phyloP scores from a whole-genome alignment of 371 early-diverging fungal genomes.

The Amoeboaphelidium protococcarum region DNA sequence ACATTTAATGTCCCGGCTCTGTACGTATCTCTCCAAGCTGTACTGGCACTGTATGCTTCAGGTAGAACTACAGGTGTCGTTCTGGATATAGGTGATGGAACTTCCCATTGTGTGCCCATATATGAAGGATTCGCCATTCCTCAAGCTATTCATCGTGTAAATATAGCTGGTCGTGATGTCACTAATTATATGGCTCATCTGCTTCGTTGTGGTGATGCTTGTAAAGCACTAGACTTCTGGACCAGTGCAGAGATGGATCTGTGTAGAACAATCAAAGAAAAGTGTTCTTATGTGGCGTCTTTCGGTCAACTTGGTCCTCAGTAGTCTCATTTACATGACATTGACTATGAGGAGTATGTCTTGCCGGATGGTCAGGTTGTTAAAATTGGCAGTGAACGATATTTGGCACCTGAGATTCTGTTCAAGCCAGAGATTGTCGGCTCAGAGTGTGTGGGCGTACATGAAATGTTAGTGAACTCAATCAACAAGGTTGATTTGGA shows the following conservation, averaged over 20 bases:
- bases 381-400: slow-evolving; percentile 57
- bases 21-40: slow-evolving; percentile 80
- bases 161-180: slow-evolving; percentile 76
- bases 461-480: slow-evolving; percentile 61
- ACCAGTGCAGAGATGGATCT: slow-evolving; percentile 82
- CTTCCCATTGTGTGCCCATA: slow-evolving; percentile 76
- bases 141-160: slow-evolving; percentile 67
- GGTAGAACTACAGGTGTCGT: slow-evolving; percentile 89
- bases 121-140: slow-evolving; percentile 88
- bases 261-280: slow-evolving; percentile 80
- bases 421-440: slow-evolving; percentile 68
- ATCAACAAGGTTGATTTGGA: slow-evolving; percentile 75
- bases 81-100: slow-evolving; percentile 80
- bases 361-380: slow-evolving; percentile 77
- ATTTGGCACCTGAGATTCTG: slow-evolving; percentile 51
- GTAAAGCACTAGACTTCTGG: too few species aligned
- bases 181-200: slow-evolving; percentile 63
- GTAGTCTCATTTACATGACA: slow-evolving; percentile 46
- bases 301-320: slow-evolving; percentile 28
- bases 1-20: slow-evolving; percentile 89
- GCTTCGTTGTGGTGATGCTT: slow-evolving; percentile 44
- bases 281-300: slow-evolving; percentile 77
- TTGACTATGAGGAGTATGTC: slow-evolving; percentile 36
- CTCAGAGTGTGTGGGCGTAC: slow-evolving; percentile 60
- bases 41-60: slow-evolving; percentile 74